Base-by-base conservation (phyloP, 2,329 filamentous ascomycete genomes). In the Neopestalotiopsis sp. region DNA sequence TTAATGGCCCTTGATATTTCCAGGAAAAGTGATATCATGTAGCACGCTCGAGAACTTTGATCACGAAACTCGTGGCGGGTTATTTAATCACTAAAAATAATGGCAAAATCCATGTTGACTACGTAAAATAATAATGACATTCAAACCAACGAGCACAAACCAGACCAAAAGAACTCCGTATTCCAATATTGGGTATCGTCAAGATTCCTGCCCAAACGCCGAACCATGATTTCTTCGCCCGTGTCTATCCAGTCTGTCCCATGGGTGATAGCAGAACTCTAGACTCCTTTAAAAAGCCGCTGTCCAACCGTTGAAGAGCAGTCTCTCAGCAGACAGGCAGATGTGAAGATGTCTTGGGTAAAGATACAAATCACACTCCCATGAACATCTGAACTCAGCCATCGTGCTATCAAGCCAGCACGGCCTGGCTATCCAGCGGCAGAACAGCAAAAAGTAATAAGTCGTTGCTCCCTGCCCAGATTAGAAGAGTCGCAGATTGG, bases 401-500 rank as follows among this genome's bases (percentile, higher is more conserved):
- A 38, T 38, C 24, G 24, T 28, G 24, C 24, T 28, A 38, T 10
- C 34, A 38, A 38, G 6, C 34, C 34, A 38, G 34, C 10, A 6
- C 34, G 34, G 34, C 5, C 34, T 10, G 10, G 5, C 34, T 38
- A 38, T 9, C 34, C 34, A 38, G 10, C 34, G 6, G 34, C 34
- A 24, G 45, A 17, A 17, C 17, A 53, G 45, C 45, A 6, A 20
- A 45, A 58, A 28, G 20, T 9, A 28, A 30, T 1, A 28, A 9
- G 24, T 10, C 57, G 5, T 3, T 30, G 57, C 10, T n/a, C 4
- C 13, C 34, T 28, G 10, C 6, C n/a, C 24, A 45, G 40, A n/a
- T 58, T 74, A 79, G 71, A 79, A 79, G 76, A 97, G 86, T 81
- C 92, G 94, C 72, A 97, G 82, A 30, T 88, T 85, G 38, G 91